Percentiles rank a stretch among this genome's conserved stretches.
Conservation (phyloP, 306 rosid species). For the Cicer judaicum region DNA sequence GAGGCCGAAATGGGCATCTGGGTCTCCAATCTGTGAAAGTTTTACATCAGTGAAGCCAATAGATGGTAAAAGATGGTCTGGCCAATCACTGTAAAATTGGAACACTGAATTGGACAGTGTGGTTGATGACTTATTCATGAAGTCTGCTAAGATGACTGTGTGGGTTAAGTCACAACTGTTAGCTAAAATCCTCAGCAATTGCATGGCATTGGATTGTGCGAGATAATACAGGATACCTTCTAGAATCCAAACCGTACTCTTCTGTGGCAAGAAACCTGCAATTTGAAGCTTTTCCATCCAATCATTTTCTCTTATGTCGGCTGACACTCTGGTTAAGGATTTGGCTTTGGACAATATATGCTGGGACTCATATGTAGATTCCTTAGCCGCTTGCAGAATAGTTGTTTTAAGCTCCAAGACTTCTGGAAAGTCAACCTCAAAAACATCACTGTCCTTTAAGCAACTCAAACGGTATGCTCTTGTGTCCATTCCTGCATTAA, state of each 20-base stretch:
- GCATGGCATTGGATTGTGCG: conserved; percentile 75
- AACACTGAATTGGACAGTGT: conserved; percentile 72
- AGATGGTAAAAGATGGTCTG: conserved; percentile 92
- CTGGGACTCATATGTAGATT: conserved; percentile 56
- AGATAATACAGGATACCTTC: conserved; percentile 92
- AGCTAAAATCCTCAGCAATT: conserved; percentile 78
- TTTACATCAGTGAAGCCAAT: conserved; percentile 76
- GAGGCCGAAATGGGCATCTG: conserved; percentile 95
- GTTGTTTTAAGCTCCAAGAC: conserved; percentile 76
- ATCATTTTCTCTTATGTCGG: conserved; percentile 76
- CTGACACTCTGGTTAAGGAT: conserved; percentile 82
- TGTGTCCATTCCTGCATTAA: conserved; percentile 87
- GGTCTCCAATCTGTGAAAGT: conserved; percentile 96
- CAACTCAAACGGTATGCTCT: conserved; percentile 92
- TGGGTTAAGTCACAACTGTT: conserved; percentile 68
- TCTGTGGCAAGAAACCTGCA: conserved; percentile 84
- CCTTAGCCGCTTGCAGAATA: conserved; percentile 77
- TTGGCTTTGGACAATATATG: conserved; percentile 58
- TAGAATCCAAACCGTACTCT: conserved; percentile 88
- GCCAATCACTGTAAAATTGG: conserved; percentile 98
- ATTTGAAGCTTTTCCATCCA: conserved; percentile 85
- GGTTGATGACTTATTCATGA: conserved; percentile 91
- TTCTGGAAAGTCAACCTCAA: conserved; percentile 81
- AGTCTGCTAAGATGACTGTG: conserved; percentile 87
- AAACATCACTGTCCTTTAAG: conserved; percentile 86